phyloP scores from a whole-genome alignment of 305 asterid genomes.

The Caryopteris hybrid region DNA sequence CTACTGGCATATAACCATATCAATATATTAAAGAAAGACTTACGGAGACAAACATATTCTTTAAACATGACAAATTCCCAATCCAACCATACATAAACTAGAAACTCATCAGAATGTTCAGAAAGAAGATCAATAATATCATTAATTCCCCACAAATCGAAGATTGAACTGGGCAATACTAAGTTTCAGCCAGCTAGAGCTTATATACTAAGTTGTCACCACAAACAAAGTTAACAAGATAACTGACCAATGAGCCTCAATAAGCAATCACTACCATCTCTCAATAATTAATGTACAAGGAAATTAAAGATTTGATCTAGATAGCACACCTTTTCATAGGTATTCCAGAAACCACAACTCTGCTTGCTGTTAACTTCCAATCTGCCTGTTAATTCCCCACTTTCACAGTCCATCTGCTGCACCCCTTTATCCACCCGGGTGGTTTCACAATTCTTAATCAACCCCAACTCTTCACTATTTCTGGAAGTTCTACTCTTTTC shows the following conservation, averaged over 20 bases:
- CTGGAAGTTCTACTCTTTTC: conserved; percentile 24
- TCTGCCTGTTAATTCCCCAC: conserved; percentile 31
- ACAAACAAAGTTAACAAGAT: background rate
- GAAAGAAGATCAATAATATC: background rate
- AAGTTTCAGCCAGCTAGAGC: background rate
- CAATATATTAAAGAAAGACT: no score
- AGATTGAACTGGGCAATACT: background rate
- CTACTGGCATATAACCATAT: no score
- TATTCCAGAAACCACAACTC: conserved; percentile 33
- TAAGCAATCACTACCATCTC: conserved; percentile 11
- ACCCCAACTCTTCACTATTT: conserved; percentile 29
- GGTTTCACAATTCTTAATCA: conserved; percentile 21
- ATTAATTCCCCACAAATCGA: background rate
- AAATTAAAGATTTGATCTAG: conserved; percentile 8
- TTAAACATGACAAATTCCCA: no score
- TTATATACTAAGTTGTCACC: background rate
- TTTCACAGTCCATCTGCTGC: conserved; percentile 51
- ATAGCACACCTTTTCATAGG: conserved; percentile 46
- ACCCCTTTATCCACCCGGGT: conserved; percentile 12
- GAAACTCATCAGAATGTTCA: background rate
- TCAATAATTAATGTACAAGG: background rate
- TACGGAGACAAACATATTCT: no score
- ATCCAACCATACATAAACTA: background rate
- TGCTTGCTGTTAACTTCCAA: conserved; percentile 27
- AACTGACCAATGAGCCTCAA: background rate